Base-by-base conservation (phyloP, 2,329 filamentous ascomycete species). In the Beauveria medogensis region DNA sequence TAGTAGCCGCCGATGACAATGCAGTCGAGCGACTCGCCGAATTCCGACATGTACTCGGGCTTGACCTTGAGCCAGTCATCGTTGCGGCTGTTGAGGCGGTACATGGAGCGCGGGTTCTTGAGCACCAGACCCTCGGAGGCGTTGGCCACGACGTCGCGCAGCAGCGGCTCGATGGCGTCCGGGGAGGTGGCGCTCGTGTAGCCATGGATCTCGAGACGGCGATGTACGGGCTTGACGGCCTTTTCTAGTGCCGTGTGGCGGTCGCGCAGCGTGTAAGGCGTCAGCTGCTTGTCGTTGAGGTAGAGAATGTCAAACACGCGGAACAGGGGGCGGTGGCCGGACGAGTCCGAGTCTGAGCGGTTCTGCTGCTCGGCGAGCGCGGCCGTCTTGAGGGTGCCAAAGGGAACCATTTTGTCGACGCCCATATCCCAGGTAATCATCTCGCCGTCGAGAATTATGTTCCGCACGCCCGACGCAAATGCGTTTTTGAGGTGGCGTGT, bases 1-100 rank as follows among this genome's bases (percentile, higher is more conserved):
- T 90, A 99, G 74, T 96, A 97, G 9, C 91, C 94, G 59, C 93
- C 94, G 58, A 99, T 85, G 18, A 99, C 80, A 16, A 97, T 77
- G 65, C 92, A 91, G 71, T 99, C 94, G 3, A 99, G 83, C 0
- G 89, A 91, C 74, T 97, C 93, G 63, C 94, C 94, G 71, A 94
- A 96, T 64, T 96, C 93, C 2, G 87, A 87, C 92, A 97, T 97
- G 73, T 99, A 99, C 65, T 99, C 94, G 1, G 94, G 94, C 69
- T 99, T 99, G 9, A 99, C 92, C 72, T 99, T 99, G 75, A 97
- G 88, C 94, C 94, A 99, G 73, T 96, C 91, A 67, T 96, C 90
- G 68, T 95, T 94, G 53, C 94, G 88, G 66, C 91, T 90, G 69
- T 96, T 96, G 10, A 97, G 80, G 7, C 85, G 82, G 71, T 99